These are phyloP conservation scores for Psophocarpus tetragonolobus DNA, from an alignment of 306 rosid genomes.

Conservation along the genomic window DNA sequence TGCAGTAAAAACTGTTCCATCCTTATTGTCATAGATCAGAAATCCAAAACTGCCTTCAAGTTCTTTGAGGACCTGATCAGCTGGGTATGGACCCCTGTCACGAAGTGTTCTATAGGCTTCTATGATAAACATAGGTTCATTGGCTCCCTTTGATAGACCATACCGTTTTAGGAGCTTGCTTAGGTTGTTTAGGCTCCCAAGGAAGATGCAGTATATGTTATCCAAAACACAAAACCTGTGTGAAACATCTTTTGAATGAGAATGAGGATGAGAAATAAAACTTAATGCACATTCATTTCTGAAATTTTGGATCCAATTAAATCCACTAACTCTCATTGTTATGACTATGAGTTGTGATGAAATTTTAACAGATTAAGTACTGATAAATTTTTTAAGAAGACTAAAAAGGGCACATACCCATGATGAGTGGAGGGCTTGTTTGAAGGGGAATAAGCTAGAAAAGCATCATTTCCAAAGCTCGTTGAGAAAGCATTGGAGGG, in stretches of 20 bases:
- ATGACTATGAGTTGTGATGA: neutral
- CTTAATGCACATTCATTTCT: neutral
- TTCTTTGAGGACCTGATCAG: conserved; percentile 90
- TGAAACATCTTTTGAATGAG: conserved; percentile 7
- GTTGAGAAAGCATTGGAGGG: conserved; percentile 52
- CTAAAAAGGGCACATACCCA: conserved; percentile 43
- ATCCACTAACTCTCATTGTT: neutral
- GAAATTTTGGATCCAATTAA: neutral
- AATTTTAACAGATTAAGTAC: neutral
- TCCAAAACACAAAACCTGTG: conserved; percentile 81
- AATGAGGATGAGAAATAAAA: conserved; percentile 20
- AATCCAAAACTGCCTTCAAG: conserved; percentile 87
- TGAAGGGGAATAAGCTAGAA: conserved; percentile 60
- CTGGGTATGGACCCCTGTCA: conserved; percentile 89
- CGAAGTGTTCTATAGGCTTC: conserved; percentile 90
- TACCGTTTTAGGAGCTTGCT: conserved; percentile 69
- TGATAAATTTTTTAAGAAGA: neutral
- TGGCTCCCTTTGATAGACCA: conserved; percentile 69
- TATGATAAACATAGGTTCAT: conserved; percentile 77
- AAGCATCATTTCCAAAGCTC: conserved; percentile 59
- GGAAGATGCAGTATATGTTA: conserved; percentile 69
- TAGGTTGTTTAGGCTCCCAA: conserved; percentile 72
- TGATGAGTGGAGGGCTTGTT: conserved; percentile 35
- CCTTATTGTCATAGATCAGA: conserved; percentile 67
- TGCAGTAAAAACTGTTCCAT: conserved; percentile 72